phyloP scores from a whole-genome alignment of 2,329 filamentous ascomycete species.

The Fusarium vanettenii region DNA sequence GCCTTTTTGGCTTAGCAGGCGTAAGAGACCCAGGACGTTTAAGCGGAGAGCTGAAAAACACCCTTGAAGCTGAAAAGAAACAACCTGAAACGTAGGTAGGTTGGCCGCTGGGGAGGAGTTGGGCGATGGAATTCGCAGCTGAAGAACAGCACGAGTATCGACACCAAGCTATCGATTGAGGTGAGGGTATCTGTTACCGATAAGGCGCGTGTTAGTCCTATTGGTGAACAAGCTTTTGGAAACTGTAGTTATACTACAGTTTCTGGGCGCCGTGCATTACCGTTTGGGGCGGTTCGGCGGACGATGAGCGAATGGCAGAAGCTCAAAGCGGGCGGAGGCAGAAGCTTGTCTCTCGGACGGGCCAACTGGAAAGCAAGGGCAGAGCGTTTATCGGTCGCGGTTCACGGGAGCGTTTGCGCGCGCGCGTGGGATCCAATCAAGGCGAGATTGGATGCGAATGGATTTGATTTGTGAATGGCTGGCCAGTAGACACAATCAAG shows the following conservation, averaged over 20 bases:
- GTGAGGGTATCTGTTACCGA: neutral
- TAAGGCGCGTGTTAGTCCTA: neutral
- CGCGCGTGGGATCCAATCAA: conserved; percentile 40
- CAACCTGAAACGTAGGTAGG: conserved; percentile 6
- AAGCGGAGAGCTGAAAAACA: neutral
- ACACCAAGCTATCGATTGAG: neutral
- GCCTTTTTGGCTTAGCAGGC: conserved; percentile 16
- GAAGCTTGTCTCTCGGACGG: conserved; percentile 19
- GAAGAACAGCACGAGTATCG: neutral
- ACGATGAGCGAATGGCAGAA: conserved; percentile 31
- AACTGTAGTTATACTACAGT: neutral
- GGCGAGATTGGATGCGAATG: conserved; percentile 38
- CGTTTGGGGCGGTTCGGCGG: conserved; percentile 34
- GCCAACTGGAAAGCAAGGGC: conserved; percentile 14
- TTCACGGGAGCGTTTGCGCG: conserved; percentile 28
- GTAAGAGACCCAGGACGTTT: neutral
- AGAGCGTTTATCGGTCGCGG: conserved; percentile 21
- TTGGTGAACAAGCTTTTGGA: neutral
- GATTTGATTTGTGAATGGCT: conserved; percentile 44
- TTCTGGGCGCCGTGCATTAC: conserved; percentile 22
- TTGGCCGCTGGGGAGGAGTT: conserved; percentile 7
- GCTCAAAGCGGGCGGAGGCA: conserved; percentile 4
- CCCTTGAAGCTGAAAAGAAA: conserved; percentile 9
- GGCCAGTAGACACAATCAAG: conserved; percentile 40
- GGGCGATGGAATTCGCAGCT: neutral